Evolutionary conservation across 805 yeast species (phyloP), one percentile per base, ranked within the genome.

Genomic region (Ogataea pini): DNA sequence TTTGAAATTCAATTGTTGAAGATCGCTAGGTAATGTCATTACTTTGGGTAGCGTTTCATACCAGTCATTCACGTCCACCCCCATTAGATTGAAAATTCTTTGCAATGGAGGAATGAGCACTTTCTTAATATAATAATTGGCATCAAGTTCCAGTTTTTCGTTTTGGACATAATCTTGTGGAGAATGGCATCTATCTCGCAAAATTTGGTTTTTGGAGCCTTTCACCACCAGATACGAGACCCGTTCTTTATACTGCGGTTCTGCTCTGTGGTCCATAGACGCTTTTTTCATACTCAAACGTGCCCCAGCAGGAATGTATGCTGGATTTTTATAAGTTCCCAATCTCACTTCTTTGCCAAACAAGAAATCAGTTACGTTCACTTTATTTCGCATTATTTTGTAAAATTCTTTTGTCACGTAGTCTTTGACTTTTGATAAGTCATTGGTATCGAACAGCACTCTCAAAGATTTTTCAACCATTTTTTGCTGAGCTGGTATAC

Each of bases 281-380:
- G 82, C 77, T 50, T 75, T 77, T 53, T 78, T 77, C 52, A 77
- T 75, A n/a, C 94, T 85, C 1, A 94, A 76, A 12, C 83, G 74
- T 0, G 99, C 98, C 0, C 98, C 98, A 0, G 98, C 94, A 0
- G 99, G 99, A 2, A 89, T 77, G 44, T 81, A 76, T 12, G 73
- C 71, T 27, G 80, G 86, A 52, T 79, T 82, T 61, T 86, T 86
- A 63, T 94, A 94, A 0, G 85, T 75, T 0, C 98, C 98, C 39
- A 89, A 70, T 47, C 85, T 76, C 3, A 94, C 97, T 57, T 87
- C 96, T 60, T 87, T 88, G 2, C 96, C 91, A 71, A 94, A 94
- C 59, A 96, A 85, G 61, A 90, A 89, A 63, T 94, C 97, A 51
- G 83, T 85, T 12, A 89, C 70, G 0, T 85, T 76, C 1, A 89